phyloP scores from a whole-genome alignment of 2,329 filamentous ascomycete genomes.

The Cladorrhinum sp. region DNA sequence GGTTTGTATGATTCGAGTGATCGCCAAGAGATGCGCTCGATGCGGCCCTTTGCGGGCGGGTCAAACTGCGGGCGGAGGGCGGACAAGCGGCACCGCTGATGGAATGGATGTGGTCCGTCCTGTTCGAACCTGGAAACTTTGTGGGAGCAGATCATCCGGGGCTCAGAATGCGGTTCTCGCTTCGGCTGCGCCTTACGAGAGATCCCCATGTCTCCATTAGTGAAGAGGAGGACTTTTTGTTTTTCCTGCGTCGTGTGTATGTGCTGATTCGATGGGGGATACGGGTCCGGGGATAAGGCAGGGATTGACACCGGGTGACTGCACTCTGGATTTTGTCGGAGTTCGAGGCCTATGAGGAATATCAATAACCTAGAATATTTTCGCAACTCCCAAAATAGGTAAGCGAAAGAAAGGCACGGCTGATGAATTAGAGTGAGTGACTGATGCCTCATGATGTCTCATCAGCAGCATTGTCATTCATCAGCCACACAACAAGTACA shows the following conservation, averaged over 20 bases:
- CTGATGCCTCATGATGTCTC: not conserved
- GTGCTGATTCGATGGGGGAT: not conserved
- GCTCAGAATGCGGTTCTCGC: not conserved
- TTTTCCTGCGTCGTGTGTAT: too few species aligned
- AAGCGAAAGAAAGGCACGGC: not conserved
- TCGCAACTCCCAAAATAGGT: not conserved
- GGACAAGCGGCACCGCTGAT: not conserved
- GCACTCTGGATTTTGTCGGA: conserved; percentile 1
- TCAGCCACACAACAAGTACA: not conserved
- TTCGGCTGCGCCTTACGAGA: conserved; percentile 1
- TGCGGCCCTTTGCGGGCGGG: not conserved
- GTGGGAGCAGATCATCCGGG: too few species aligned
- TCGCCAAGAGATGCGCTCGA: not conserved
- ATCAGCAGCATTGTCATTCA: not conserved
- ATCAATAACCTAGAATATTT: not conserved
- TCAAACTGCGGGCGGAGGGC: not conserved
- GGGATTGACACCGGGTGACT: conserved; percentile 3
- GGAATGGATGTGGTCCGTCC: not conserved
- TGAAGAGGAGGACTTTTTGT: too few species aligned
- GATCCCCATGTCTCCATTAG: not conserved
- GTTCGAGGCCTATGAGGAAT: not conserved
- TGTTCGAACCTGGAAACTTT: too few species aligned
- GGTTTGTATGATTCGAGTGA: not conserved
- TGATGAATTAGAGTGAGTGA: conserved; percentile 4
- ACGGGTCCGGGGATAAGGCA: conserved; percentile 1